These are phyloP conservation scores for Bacidia gigantensis DNA, from an alignment of 495 filamentous ascomycete species.

Conservation along the genomic window DNA sequence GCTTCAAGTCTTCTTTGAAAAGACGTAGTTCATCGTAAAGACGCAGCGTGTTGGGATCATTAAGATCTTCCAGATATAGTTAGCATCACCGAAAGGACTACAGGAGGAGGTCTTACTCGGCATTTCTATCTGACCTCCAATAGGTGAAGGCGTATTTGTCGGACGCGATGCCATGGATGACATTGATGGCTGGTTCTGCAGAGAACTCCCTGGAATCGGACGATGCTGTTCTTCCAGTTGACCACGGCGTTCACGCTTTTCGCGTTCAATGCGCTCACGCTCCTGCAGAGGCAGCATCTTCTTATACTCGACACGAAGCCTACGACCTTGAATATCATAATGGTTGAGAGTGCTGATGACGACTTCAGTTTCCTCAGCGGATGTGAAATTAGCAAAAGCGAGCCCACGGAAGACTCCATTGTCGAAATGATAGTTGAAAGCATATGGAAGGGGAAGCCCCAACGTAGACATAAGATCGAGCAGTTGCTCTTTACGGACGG, in stretches of 20 bases:
- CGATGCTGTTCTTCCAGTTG: slow-evolving; percentile 95
- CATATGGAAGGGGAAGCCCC: slow-evolving; percentile 83
- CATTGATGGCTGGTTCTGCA: slow-evolving; percentile 75
- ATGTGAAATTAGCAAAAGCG: slow-evolving; percentile 97
- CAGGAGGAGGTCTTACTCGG: slow-evolving; percentile 35
- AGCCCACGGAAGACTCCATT: slow-evolving; percentile 93
- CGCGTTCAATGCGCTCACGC: slow-evolving; percentile 87
- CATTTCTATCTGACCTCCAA: slow-evolving; percentile 46
- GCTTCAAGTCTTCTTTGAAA: slow-evolving; percentile 55
- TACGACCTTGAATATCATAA: slow-evolving; percentile 85
- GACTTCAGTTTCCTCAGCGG: slow-evolving; percentile 74
- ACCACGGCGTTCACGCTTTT: slow-evolving; percentile 91
- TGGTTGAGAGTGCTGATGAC: slow-evolving; percentile 90
- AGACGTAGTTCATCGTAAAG: slow-evolving; percentile 82
- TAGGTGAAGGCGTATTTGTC: slow-evolving; percentile 59
- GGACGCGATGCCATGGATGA: slow-evolving; percentile 65
- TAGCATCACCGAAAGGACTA: background rate
- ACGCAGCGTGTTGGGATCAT: slow-evolving; percentile 72
- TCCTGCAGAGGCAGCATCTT: slow-evolving; percentile 96
- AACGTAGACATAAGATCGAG: slow-evolving; percentile 85
- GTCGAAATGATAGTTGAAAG: slow-evolving; percentile 99
- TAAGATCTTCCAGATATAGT: slow-evolving; percentile 53
- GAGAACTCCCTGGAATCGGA: slow-evolving; percentile 44
- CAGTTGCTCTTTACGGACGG: slow-evolving; percentile 91
- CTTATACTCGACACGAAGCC: slow-evolving; percentile 94